A percentile compares a stretch with the other conserved stretches of the same genome.
Evolutionary conservation across 2,329 filamentous ascomycete genomes (phyloP).

Genomic region (Colletotrichum cordylinicola): DNA sequence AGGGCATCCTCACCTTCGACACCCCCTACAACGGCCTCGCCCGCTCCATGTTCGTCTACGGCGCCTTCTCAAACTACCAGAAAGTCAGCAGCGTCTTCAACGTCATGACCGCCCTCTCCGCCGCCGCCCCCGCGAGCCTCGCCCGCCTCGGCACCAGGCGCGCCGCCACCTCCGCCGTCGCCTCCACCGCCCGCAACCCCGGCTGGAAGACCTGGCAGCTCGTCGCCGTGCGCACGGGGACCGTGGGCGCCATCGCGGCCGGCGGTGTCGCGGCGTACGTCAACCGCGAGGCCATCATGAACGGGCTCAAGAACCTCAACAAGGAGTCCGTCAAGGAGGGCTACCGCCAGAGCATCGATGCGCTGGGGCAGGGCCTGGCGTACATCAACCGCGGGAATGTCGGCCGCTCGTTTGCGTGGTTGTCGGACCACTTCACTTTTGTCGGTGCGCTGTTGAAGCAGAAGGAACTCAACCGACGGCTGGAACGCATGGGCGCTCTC

Average conservation of each 20-base stretch:
- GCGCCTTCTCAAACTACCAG: slow-evolving; percentile 64
- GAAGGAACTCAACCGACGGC: slow-evolving; percentile 71
- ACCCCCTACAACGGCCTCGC: slow-evolving; percentile 79
- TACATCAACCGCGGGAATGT: slow-evolving; percentile 65
- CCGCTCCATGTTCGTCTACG: slow-evolving; percentile 65
- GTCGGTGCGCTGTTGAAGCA: slow-evolving; percentile 79
- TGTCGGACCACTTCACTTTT: slow-evolving; percentile 84
- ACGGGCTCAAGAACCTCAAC: slow-evolving; percentile 52
- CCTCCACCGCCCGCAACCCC: slow-evolving; percentile 32
- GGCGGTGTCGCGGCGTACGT: slow-evolving; percentile 83
- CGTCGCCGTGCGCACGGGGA: slow-evolving; percentile 81
- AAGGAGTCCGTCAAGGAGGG: slow-evolving; percentile 52
- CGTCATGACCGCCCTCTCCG: slow-evolving; percentile 59
- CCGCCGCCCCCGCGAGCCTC: slow-evolving; percentile 50
- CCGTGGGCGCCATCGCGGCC: slow-evolving; percentile 79
- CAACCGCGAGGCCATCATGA: slow-evolving; percentile 72
- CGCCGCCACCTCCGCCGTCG: slow-evolving; percentile 23
- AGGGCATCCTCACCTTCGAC: slow-evolving; percentile 83
- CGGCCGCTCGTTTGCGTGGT: slow-evolving; percentile 76
- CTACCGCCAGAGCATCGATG: slow-evolving; percentile 54
- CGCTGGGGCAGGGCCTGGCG: slow-evolving; percentile 58
- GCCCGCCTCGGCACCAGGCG: slow-evolving; percentile 42
- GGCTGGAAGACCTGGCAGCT: slow-evolving; percentile 62
- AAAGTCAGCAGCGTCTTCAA: slow-evolving; percentile 63
- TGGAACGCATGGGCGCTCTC: slow-evolving; percentile 66